These are phyloP conservation scores for Chrysophaeum taylorii DNA, from an alignment of 352 stramenopile genomes.

Conservation along the genomic window DNA sequence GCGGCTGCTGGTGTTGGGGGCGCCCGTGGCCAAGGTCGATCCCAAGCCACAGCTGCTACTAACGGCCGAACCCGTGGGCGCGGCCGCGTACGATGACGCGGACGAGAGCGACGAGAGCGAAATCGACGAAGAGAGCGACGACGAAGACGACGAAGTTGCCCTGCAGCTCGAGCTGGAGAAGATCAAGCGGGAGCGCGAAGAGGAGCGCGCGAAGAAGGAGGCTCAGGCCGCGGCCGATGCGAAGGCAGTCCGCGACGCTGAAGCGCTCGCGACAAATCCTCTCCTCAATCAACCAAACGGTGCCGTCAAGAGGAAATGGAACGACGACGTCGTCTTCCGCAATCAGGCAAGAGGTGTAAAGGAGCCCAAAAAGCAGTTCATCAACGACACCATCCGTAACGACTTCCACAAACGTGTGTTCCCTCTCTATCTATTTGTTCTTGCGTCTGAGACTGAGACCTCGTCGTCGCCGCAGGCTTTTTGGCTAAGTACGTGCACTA, in stretches of 20 bases:
- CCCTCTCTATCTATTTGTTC: no score
- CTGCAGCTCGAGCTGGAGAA: constrained; percentile 93
- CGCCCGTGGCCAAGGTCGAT: constrained; percentile 31
- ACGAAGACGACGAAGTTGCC: constrained; percentile 83
- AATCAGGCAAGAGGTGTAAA: constrained; percentile 85
- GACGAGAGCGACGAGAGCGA: constrained; percentile 61
- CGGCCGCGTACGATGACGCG: constrained; percentile 66
- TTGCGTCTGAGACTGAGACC: no score
- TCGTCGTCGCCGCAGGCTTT: no score
- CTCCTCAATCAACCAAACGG: constrained; percentile 46
- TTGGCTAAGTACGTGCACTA: no score
- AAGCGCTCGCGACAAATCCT: constrained; percentile 82
- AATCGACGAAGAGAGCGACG: constrained; percentile 54
- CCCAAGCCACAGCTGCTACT: constrained; percentile 14
- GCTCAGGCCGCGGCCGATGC: constrained; percentile 63
- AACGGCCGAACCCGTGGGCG: neutral
- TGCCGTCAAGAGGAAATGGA: constrained; percentile 87
- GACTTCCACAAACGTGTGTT: constrained; percentile 97
- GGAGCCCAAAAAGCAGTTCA: constrained; percentile 88
- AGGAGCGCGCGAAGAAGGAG: constrained; percentile 71
- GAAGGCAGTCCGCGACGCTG: constrained; percentile 69
- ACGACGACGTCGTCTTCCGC: constrained; percentile 99
- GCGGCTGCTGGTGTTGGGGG: constrained; percentile 36
- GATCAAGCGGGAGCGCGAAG: constrained; percentile 89
- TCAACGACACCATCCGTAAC: constrained; percentile 99